These are phyloP conservation scores for Lecanicillium sp. DNA, from an alignment of 2,329 filamentous ascomycete genomes.

Conservation along the genomic window DNA sequence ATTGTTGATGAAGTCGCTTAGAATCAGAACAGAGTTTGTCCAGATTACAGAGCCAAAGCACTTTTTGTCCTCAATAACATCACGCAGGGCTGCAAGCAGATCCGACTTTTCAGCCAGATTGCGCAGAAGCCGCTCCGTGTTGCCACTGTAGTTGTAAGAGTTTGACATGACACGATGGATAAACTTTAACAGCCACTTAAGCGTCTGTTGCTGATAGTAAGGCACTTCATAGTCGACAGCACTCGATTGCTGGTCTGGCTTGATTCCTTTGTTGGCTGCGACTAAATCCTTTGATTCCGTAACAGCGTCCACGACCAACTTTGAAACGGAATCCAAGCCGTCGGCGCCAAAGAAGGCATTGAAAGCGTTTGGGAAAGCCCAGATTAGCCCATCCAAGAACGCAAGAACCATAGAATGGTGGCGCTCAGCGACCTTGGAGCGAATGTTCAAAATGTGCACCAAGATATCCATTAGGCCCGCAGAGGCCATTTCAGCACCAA, in stretches of 20 bases:
- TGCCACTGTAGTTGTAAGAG: constrained; percentile 60
- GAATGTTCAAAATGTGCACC: constrained; percentile 77
- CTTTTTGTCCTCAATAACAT: constrained; percentile 71
- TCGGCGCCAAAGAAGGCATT: constrained; percentile 72
- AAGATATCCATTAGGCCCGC: constrained; percentile 86
- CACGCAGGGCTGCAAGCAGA: constrained; percentile 68
- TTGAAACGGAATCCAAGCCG: constrained; percentile 85
- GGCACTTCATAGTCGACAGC: constrained; percentile 90
- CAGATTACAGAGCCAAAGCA: constrained; percentile 89
- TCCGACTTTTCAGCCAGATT: constrained; percentile 92
- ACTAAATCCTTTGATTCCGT: constrained; percentile 59
- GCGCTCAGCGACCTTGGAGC: constrained; percentile 73
- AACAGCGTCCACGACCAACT: constrained; percentile 75
- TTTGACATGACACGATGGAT: constrained; percentile 91
- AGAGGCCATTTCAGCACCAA: constrained; percentile 76
- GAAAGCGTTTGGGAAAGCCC: constrained; percentile 78
- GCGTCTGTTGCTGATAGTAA: constrained; percentile 85
- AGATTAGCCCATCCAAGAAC: constrained; percentile 83
- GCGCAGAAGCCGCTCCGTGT: constrained; percentile 80
- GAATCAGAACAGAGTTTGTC: constrained; percentile 86
- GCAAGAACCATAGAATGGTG: constrained; percentile 77
- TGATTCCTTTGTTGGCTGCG: constrained; percentile 64
- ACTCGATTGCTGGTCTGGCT: constrained; percentile 61
- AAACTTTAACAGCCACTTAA: constrained; percentile 93
- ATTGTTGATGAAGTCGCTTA: constrained; percentile 97